phyloP scores from a whole-genome alignment of 306 rosid genomes.

The Lathyrus sativus region DNA sequence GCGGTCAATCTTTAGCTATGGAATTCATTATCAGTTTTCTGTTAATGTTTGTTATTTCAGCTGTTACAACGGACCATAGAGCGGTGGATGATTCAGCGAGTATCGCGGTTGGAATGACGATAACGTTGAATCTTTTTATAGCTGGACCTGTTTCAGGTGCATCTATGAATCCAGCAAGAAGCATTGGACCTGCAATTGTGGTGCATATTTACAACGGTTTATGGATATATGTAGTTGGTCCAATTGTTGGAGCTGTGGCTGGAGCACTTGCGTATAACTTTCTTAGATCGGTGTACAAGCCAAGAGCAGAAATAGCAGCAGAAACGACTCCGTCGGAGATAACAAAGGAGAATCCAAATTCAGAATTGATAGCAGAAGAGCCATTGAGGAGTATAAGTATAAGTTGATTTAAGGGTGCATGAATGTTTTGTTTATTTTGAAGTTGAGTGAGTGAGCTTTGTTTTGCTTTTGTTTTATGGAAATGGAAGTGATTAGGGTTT shows the following conservation, averaged over 20 bases:
- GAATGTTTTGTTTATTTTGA: not conserved
- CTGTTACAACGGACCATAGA: constrained; percentile 51
- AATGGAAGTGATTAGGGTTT: not conserved
- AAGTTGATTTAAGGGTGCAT: not conserved
- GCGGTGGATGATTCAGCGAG: constrained; percentile 42
- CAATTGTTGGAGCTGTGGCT: constrained; percentile 54
- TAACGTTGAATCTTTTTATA: not conserved
- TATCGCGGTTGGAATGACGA: constrained; percentile 4
- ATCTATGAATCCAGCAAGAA: constrained; percentile 72
- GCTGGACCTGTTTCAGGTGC: constrained; percentile 53
- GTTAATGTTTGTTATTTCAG: constrained; percentile 56
- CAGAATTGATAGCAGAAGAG: not conserved
- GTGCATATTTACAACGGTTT: constrained; percentile 44
- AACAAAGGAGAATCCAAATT: not conserved
- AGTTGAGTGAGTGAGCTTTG: not conserved
- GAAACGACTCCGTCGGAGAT: not conserved
- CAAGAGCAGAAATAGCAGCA: not conserved
- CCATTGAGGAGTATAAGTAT: not conserved
- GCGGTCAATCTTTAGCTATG: constrained; percentile 45
- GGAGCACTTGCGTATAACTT: constrained; percentile 53
- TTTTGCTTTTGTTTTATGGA: not conserved
- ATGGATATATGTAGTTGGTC: constrained; percentile 60
- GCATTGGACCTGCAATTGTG: constrained; percentile 58
- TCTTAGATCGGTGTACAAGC: constrained; percentile 38
- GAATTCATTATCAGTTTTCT: constrained; percentile 60